Percentiles rank a stretch among this genome's conserved stretches.
These are phyloP conservation scores for Raddia distichophylla DNA, from an alignment of 176 grass and related monocot species.

Conservation along the genomic window DNA sequence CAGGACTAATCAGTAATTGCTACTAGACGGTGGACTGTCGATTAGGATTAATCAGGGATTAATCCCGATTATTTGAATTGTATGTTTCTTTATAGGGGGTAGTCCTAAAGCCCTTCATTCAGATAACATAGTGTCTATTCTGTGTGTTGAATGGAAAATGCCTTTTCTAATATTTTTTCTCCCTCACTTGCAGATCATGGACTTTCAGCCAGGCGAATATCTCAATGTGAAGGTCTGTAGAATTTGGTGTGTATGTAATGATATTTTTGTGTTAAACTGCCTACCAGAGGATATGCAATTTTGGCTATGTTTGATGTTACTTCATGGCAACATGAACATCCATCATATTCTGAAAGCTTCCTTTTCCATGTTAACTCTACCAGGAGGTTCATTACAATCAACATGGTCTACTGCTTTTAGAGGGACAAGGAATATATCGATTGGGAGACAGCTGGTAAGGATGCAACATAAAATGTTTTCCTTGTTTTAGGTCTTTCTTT, in stretches of 20 bases:
- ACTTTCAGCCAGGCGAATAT: slow-evolving; percentile 98
- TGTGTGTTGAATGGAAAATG: slow-evolving; percentile 3
- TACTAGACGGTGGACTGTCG: too few species aligned
- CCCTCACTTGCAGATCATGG: slow-evolving; percentile 79
- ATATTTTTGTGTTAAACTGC: slow-evolving; percentile 6
- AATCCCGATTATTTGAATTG: too few species aligned
- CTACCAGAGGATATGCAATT: background rate
- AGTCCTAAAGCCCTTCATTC: background rate
- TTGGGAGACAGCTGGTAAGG: slow-evolving; percentile 88
- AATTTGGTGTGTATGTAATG: slow-evolving; percentile 18
- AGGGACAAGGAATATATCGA: slow-evolving; percentile 96
- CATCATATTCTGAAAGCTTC: slow-evolving; percentile 29
- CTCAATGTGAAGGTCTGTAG: slow-evolving; percentile 92
- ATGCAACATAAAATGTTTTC: slow-evolving; percentile 18
- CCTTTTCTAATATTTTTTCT: slow-evolving; percentile 23
- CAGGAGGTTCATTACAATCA: slow-evolving; percentile 99
- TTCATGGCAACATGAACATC: background rate
- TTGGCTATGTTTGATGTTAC: background rate
- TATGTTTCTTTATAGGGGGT: background rate
- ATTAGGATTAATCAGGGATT: too few species aligned
- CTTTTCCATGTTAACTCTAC: slow-evolving; percentile 31
- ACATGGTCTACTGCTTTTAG: slow-evolving; percentile 87
- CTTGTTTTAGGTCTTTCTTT: slow-evolving; percentile 24
- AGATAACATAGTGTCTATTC: background rate
- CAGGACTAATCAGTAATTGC: too few species aligned